Evolutionary conservation across 106 monocot genomes (phyloP).

Genomic region (Dactylorhiza incarnata): DNA sequence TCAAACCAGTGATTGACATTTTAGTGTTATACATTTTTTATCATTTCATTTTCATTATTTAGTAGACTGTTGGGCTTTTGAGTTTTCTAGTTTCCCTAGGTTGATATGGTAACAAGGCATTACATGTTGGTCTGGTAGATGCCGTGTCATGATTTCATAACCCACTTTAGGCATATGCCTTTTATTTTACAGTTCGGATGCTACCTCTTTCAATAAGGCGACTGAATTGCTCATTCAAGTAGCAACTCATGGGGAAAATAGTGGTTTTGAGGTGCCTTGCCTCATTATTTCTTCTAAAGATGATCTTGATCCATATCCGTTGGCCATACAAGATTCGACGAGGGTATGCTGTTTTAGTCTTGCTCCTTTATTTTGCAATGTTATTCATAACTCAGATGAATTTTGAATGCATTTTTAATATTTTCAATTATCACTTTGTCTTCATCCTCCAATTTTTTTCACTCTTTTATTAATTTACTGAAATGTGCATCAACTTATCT

Average conservation of each 20-base stretch:
- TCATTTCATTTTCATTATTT: background rate
- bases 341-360: slow-evolving; percentile 40
- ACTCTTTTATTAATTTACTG: background rate
- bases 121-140: background rate
- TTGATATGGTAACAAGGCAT: background rate
- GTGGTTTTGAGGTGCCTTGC: slow-evolving; percentile 90
- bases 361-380: background rate
- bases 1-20: background rate
- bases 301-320: slow-evolving; percentile 81
- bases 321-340: slow-evolving; percentile 78
- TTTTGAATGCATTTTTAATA: background rate
- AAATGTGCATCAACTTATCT: background rate
- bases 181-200: slow-evolving; percentile 57
- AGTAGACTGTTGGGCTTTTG: background rate
- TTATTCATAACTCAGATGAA: background rate
- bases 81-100: background rate
- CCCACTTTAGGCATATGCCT: background rate
- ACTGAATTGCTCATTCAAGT: slow-evolving; percentile 70
- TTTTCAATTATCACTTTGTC: background rate
- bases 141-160: background rate
- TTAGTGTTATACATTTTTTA: background rate
- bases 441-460: background rate
- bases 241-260: slow-evolving; percentile 84
- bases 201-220: slow-evolving; percentile 74
- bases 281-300: slow-evolving; percentile 91